These are phyloP conservation scores for Millerozyma miso DNA, from an alignment of 805 yeast genomes.

Conservation along the genomic window DNA sequence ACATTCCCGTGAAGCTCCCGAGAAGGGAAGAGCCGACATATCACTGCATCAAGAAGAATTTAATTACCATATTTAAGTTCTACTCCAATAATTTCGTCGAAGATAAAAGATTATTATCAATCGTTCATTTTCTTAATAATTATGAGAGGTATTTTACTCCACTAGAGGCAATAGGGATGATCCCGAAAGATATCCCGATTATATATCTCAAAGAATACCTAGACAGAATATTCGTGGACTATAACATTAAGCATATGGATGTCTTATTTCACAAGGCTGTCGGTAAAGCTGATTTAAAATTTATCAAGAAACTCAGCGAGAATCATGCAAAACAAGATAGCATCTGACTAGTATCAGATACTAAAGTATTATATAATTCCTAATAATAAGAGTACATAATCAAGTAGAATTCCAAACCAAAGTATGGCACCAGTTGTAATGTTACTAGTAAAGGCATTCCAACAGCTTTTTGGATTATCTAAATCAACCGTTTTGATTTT, in stretches of 20 bases:
- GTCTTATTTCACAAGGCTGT: slow-evolving; percentile 22
- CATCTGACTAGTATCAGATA: not conserved
- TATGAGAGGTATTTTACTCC: slow-evolving; percentile 21
- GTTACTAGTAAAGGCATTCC: slow-evolving; percentile 75
- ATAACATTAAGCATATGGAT: slow-evolving; percentile 15
- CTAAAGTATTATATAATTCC: slow-evolving; percentile 31
- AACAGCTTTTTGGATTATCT: slow-evolving; percentile 76
- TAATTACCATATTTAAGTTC: slow-evolving; percentile 13
- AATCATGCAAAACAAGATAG: not conserved
- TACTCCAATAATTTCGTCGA: slow-evolving; percentile 10
- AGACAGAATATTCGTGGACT: slow-evolving; percentile 13
- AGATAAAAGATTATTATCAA: slow-evolving; percentile 9
- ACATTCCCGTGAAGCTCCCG: not conserved
- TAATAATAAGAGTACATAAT: slow-evolving; percentile 49
- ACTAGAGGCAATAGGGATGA: slow-evolving; percentile 20
- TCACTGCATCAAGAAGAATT: slow-evolving; percentile 5
- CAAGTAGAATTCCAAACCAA: slow-evolving; percentile 62
- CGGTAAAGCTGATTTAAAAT: slow-evolving; percentile 24
- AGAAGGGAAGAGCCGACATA: not conserved
- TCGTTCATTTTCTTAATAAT: slow-evolving; percentile 24
- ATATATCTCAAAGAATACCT: slow-evolving; percentile 25
- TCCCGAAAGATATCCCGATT: slow-evolving; percentile 31
- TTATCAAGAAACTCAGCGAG: slow-evolving; percentile 12
- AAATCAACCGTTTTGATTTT: slow-evolving; percentile 75
- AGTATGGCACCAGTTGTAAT: slow-evolving; percentile 71